Percentiles rank a stretch among this genome's conserved stretches.
phyloP scores from a whole-genome alignment of 805 yeast genomes.

The Starmerella scarabaei region DNA sequence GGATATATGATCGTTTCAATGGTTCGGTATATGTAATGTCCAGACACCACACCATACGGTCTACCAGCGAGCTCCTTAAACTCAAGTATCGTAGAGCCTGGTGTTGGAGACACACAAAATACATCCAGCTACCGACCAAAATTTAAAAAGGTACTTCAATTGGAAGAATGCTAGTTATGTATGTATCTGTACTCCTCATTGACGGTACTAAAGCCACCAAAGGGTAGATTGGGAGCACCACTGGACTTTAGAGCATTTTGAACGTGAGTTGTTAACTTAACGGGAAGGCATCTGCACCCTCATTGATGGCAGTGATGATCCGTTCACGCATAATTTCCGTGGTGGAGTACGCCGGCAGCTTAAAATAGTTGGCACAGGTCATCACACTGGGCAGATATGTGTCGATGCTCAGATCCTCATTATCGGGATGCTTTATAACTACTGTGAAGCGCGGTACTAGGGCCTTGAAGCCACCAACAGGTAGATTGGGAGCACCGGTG shows the following conservation, averaged over 20 bases:
- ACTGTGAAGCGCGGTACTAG: conserved; percentile 75
- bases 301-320: conserved; percentile 58
- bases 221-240: conserved; percentile 84
- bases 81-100: too few species aligned
- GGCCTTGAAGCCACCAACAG: conserved; percentile 84
- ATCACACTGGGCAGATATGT: conserved; percentile 89
- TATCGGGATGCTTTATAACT: conserved; percentile 63
- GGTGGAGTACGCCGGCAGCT: conserved; percentile 69
- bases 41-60: too few species aligned
- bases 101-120: too few species aligned
- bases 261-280: conserved; percentile 54
- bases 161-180: too few species aligned
- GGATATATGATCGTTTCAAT: too few species aligned
- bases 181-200: too few species aligned
- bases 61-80: too few species aligned
- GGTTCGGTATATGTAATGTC: too few species aligned
- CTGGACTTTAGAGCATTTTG: too few species aligned
- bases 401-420: conserved; percentile 45
- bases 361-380: conserved; percentile 94
- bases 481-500: conserved; percentile 87
- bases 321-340: conserved; percentile 46
- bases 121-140: too few species aligned
- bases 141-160: too few species aligned
- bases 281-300: conserved; percentile 80
- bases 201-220: conserved; percentile 83